Evolutionary conservation across 2,329 filamentous ascomycete genomes (phyloP).

Genomic region (Phyllosticta citriasiana): DNA sequence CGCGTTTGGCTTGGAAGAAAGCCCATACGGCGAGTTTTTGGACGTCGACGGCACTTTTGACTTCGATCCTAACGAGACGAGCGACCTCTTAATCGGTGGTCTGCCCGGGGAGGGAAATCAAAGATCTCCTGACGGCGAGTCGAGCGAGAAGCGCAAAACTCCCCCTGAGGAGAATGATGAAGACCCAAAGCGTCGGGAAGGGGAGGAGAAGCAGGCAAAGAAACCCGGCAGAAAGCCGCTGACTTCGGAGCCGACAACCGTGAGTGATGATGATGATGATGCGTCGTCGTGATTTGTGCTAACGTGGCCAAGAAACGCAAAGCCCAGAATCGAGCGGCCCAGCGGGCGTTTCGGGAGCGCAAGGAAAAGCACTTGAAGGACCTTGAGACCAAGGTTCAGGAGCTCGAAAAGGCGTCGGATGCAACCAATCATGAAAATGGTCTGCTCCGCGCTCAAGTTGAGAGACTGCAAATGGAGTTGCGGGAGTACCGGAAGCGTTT

Average conservation of each 20-base stretch:
- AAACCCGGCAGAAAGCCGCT: constrained; percentile 94
- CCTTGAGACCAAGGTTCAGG: constrained; percentile 59
- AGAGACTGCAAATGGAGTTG: constrained; percentile 75
- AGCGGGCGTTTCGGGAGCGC: constrained; percentile 85
- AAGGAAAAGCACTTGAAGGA: constrained; percentile 88
- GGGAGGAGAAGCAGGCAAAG: constrained; percentile 78
- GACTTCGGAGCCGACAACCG: constrained; percentile 89
- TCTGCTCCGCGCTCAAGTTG: constrained; percentile 74
- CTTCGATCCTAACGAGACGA: constrained; percentile 53
- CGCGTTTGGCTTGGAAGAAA: constrained; percentile 51
- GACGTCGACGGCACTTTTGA: constrained; percentile 67
- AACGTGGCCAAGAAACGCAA: constrained; percentile 65
- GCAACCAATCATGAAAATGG: constrained; percentile 77
- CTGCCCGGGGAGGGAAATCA: constrained; percentile 51
- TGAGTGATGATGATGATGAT: constrained; percentile 45
- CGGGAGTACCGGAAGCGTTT: constrained; percentile 85
- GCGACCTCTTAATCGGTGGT: constrained; percentile 62
- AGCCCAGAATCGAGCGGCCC: constrained; percentile 86
- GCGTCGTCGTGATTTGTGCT: constrained; percentile 13
- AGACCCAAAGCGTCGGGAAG: constrained; percentile 66
- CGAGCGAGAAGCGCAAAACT: constrained; percentile 60
- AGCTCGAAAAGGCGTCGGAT: constrained; percentile 71
- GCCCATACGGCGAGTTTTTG: constrained; percentile 75
- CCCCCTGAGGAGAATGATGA: constrained; percentile 50
- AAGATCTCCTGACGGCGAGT: background rate